Conservation (phyloP, 345 rosid species). For the Ricinus communis region DNA sequence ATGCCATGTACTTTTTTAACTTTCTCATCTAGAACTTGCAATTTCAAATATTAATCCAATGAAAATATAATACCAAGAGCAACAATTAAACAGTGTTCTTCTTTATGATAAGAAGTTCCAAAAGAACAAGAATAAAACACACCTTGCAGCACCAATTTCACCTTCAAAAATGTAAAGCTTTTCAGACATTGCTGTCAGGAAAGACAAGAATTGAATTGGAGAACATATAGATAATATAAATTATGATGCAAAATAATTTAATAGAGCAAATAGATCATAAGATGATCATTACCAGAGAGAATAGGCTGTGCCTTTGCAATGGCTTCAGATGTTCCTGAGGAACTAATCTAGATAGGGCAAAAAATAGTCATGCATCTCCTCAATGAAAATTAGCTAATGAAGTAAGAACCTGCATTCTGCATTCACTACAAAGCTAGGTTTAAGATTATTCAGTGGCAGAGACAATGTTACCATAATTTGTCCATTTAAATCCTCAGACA, state of each 20-base stretch:
- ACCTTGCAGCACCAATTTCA: slow-evolving; percentile 87
- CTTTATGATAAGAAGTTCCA: neutral
- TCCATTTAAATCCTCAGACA: slow-evolving; percentile 57
- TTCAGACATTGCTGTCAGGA: slow-evolving; percentile 65
- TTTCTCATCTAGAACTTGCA: neutral
- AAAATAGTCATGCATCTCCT: slow-evolving; percentile 10
- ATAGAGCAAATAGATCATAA: slow-evolving; percentile 14
- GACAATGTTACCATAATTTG: slow-evolving; percentile 55
- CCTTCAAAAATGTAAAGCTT: slow-evolving; percentile 70
- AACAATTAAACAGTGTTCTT: neutral
- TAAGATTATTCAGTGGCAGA: neutral
- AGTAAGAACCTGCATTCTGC: neutral
- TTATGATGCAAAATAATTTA: neutral
- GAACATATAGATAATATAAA: slow-evolving; percentile 10
- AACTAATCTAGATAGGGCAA: slow-evolving; percentile 48
- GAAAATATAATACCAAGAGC: neutral
- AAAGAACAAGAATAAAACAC: slow-evolving; percentile 27
- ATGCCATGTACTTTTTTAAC: neutral
- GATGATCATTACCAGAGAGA: slow-evolving; percentile 61
- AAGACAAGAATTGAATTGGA: slow-evolving; percentile 20
- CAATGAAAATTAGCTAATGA: slow-evolving; percentile 2
- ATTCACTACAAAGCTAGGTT: neutral
- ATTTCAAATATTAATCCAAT: neutral
- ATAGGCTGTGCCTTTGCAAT: slow-evolving; percentile 65
- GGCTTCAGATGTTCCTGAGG: slow-evolving; percentile 80